A percentile compares a stretch with the other conserved stretches of the same genome.
Conservation (phyloP, 352 stramenopile genomes). For the Phytophthora quininea region DNA sequence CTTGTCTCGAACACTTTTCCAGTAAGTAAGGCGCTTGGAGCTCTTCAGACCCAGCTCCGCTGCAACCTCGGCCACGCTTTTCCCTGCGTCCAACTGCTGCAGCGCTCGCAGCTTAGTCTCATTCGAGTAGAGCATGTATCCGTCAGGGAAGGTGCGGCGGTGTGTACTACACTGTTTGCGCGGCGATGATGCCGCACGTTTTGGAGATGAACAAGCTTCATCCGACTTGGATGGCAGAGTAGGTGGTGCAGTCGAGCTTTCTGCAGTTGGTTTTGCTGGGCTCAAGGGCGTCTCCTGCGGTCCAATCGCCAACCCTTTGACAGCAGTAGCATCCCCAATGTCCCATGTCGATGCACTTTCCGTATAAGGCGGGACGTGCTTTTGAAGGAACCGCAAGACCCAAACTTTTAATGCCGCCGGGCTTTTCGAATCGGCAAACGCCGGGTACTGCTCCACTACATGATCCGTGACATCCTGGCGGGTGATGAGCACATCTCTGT, state of each 20-base stretch:
- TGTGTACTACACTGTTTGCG: conserved; percentile 44
- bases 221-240: background rate
- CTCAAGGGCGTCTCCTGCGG: too few relatives aligned
- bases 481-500: conserved; percentile 51
- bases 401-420: conserved; percentile 66
- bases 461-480: conserved; percentile 71
- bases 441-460: conserved; percentile 54
- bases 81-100: conserved; percentile 70
- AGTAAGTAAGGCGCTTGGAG: conserved; percentile 75
- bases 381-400: conserved; percentile 70
- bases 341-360: too few relatives aligned
- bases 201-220: conserved; percentile 1
- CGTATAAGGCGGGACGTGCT: conserved; percentile 42
- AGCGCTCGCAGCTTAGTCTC: conserved; percentile 83
- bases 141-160: conserved; percentile 44
- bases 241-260: too few relatives aligned
- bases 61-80: conserved; percentile 62
- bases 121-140: conserved; percentile 78
- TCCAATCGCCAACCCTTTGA: too few relatives aligned
- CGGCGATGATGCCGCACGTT: background rate
- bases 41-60: conserved; percentile 74
- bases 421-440: conserved; percentile 61
- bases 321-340: too few relatives aligned
- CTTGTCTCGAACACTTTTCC: conserved; percentile 81
- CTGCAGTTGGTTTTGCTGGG: too few relatives aligned